Conservation (phyloP, 23 red algal genomes). For the Gracilaria gracilis region DNA sequence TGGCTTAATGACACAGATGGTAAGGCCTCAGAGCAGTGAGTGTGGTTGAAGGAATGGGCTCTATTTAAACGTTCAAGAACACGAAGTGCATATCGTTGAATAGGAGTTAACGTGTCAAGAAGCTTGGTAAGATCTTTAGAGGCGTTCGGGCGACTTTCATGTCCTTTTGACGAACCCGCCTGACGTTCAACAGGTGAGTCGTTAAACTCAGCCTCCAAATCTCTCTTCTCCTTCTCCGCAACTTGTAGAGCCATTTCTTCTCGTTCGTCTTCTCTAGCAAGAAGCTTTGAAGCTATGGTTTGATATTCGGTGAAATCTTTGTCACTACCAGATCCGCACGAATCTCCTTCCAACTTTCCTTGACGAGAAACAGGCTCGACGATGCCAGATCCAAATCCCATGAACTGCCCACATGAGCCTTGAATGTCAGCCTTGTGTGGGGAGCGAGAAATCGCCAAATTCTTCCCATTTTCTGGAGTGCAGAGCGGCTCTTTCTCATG, state of each 20-base stretch:
- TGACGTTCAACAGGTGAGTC: constrained; percentile 15
- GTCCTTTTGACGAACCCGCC: background rate
- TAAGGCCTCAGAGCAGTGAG: background rate
- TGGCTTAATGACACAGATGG: background rate
- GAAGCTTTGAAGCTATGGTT: constrained; percentile 31
- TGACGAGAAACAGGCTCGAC: background rate
- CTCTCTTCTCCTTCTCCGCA: constrained; percentile 44
- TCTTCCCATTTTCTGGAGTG: background rate
- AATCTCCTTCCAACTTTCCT: background rate
- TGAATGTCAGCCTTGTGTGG: background rate
- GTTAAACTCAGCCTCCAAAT: constrained; percentile 47
- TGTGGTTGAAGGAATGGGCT: background rate
- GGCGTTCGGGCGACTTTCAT: background rate
- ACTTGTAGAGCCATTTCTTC: constrained; percentile 23
- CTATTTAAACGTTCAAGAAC: constrained; percentile 39
- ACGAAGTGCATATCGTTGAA: constrained; percentile 72
- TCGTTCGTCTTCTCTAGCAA: constrained; percentile 58
- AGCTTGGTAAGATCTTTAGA: background rate
- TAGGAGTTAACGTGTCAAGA: constrained; percentile 37
- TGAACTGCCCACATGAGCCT: constrained; percentile 16
- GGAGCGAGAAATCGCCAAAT: background rate
- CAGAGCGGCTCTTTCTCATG: background rate
- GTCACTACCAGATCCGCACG: background rate
- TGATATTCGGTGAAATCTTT: constrained; percentile 28
- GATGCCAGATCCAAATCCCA: constrained; percentile 15